Base-by-base conservation (phyloP, 352 stramenopile species). In the Phytophthora fragariae region DNA sequence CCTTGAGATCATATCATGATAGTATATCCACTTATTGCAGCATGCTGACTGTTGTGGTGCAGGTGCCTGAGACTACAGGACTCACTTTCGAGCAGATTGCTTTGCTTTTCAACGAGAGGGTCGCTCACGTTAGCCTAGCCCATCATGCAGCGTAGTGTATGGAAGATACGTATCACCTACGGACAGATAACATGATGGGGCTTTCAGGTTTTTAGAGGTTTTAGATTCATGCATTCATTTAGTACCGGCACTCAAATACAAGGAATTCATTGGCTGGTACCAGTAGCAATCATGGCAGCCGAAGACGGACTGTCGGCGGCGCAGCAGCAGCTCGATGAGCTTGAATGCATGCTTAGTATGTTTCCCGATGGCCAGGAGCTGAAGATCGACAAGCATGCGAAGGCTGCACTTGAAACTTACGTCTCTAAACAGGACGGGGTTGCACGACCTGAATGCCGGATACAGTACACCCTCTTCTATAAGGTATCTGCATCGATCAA, bases 331-430 rank as follows among this genome's bases (percentile, higher is more conserved):
- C 64, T 85, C 54, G 85, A 93, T 17, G 87, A 94, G 74, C 75
- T 92, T n/a, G 85, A 90, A 63, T 94, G 87, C 68, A 85, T 94
- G 73, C 55, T 79, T 10, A 93, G 87, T 71, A 94, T 94, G 85
- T 94, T 94, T 53, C 80, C 75, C 2, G 68, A 62, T 14, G 53
- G 41, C 0, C 56, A 84, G 1, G 87, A 93, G 75, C 50, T 94
- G 11, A 46, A 65, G 1, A 74, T 84, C 8, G 76, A 91, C 53
- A 57, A n/a, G 2, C 50, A 70, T n/a, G 27, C 73, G 33, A 65
- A 73, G 62, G 1, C 21, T 79, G 46, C 75, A 76, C 54, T 84
- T 71, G 46, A 64, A 39, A 4, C 66, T n/a, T 76, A 65, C 27
- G 65, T 75, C 44, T 50, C 15, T 8, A 14, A 50, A 50, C 55